A percentile compares a stretch with the other conserved stretches of the same genome.
Conservation (phyloP, 2,329 filamentous ascomycete species). For the Arthrobotrys musiformis region DNA sequence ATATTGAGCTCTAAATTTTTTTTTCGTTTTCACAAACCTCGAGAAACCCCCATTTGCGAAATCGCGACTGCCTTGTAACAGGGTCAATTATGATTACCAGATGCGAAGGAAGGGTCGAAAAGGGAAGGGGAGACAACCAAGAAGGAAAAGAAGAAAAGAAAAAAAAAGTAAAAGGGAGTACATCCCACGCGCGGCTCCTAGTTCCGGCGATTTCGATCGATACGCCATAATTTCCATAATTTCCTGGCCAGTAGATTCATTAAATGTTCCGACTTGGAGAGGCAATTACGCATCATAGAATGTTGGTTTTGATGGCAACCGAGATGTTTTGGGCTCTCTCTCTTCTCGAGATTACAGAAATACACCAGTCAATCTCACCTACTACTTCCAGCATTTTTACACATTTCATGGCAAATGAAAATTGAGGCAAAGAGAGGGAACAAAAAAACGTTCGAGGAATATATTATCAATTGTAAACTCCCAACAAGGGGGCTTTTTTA, state of each 20-base stretch:
- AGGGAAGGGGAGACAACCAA: background rate
- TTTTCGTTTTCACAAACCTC: background rate
- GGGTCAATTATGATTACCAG: slow-evolving; percentile 6
- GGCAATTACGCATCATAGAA: slow-evolving; percentile 39
- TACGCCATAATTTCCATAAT: slow-evolving; percentile 15
- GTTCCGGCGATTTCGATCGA: slow-evolving; percentile 32
- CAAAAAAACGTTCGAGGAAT: background rate
- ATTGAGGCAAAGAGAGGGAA: slow-evolving; percentile 11
- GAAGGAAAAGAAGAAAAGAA: background rate
- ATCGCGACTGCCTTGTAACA: slow-evolving; percentile 30
- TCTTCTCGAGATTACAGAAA: slow-evolving; percentile 4
- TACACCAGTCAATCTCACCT: slow-evolving; percentile 34
- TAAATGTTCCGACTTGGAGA: slow-evolving; percentile 29
- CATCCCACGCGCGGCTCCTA: slow-evolving; percentile 19
- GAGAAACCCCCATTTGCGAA: background rate
- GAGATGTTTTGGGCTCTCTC: slow-evolving; percentile 20
- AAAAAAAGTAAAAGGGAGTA: background rate
- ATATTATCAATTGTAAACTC: slow-evolving; percentile 21
- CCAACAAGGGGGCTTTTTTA: slow-evolving; percentile 17
- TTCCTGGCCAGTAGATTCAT: slow-evolving; percentile 3
- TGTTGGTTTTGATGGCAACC: slow-evolving; percentile 43
- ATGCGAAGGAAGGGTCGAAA: background rate
- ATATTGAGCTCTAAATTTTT: slow-evolving; percentile 30
- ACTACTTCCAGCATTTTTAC: slow-evolving; percentile 40
- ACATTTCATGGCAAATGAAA: background rate